Evolutionary conservation across 768 basidiomycete genomes (phyloP), one percentile per base, ranked within the genome.

Genomic region (Termitomyces eurrhizus): DNA sequence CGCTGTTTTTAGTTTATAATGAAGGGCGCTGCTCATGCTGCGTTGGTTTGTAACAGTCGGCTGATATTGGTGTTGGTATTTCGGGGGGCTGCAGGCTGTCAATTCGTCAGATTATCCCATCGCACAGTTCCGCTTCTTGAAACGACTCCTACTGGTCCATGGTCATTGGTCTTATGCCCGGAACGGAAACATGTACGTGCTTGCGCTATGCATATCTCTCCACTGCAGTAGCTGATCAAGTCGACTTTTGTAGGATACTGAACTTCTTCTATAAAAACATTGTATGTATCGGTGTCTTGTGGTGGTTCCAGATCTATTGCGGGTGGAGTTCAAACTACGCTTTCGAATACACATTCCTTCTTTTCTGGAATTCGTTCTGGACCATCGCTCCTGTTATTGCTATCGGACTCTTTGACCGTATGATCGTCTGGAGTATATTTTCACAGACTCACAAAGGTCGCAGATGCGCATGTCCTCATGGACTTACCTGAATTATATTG

Each of bases 231-330:
- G 35, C 61, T 64, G 9, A 52, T n/a, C 16, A 44, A 42, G 14
- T 14, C 8, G 18, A 21, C 4, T 16, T 24, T 2, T 41, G 0
- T 49, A 93, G 90, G 90, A 93, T 96, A 67, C 76, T 93, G 67
- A 99, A 99, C 75, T 98, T 98, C 78, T 98, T 97, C 77, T 98
- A 98, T 80, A 99, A 99, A 80, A 98, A 98, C 70, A 90, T 98
- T 53, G 90, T 99, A 49, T 92, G 90, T 72, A 92, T 97, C 52
- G 96, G 92, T 41, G 90, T 90, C 2, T 77, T 98, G 29, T 97
- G 93, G 89, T 99, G 95, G 94, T 99, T 95, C 84, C 92, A 95
- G 77, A 92, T 98, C 57, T 97, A 95, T 72, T 90, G 88, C 70
- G 92, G 77, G 13, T 98, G 95, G 92, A 97, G 93, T 73, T 90